Evolutionary conservation across 805 yeast genomes (phyloP), one percentile per base, ranked within the genome.

Genomic region (Wickerhamia fluorescens): DNA sequence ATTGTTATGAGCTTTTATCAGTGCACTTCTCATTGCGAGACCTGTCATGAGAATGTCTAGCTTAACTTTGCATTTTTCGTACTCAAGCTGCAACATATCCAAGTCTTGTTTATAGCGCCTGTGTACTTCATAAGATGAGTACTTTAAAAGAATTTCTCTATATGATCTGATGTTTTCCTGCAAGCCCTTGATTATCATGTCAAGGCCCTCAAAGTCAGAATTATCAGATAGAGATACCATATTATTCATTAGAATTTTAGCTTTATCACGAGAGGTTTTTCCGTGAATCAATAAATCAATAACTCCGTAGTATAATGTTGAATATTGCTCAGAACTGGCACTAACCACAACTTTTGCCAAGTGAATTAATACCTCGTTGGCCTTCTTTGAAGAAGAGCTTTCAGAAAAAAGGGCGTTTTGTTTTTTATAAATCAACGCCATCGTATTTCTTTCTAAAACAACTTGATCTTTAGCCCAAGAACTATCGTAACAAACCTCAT

Each of bases 341-440:
- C 36, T 56, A 5, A 64, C 30, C 4, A 61, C 68, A 24, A 56
- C 40, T 40, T 62, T 63, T 7, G 64, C 48, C 17, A 62, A 41
- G 28, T 58, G 57, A 1, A 57, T 56, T 27, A 53, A 54, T 6
- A 47, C 45, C 31, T 49, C 51, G 6, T 37, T 29, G 3, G 31
- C 20, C 0, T 37, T 26, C 5, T 12, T 10, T 10, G 23, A 14
- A 6, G 35, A 33, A 12, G 34, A 41, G 6, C 13, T 20, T n/a
- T 40, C 58, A 30, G 66, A 52, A 27, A 63, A 71, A 24, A 78
- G 49, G 30, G 58, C 56, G 42, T 78, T 77, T 1, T 82, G 81
- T 28, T 61, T 60, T 7, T 60, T 63, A 33, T 59, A 57, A 2
- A 72, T 53, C 14, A 73, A 34, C 2, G 71, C 77, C 57, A 45